Evolutionary conservation across 805 yeast species (phyloP).

Genomic region (Metschnikowia dekortorum): DNA sequence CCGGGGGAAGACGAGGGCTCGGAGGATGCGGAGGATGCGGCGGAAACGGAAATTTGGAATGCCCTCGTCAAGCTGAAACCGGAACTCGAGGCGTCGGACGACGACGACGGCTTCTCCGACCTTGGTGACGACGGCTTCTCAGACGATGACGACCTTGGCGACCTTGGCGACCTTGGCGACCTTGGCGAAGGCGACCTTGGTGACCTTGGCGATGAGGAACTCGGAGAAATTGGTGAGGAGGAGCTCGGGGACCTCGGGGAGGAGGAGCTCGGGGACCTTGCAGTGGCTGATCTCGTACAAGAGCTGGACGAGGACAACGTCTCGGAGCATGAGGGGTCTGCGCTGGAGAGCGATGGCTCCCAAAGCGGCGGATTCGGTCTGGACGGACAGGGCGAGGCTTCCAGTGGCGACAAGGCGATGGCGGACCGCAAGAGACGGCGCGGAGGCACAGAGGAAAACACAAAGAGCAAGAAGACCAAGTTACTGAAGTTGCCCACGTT

Average conservation of each 20-base stretch:
- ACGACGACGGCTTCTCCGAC: constrained; percentile 30
- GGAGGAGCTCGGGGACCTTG: background rate
- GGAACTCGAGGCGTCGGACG: constrained; percentile 49
- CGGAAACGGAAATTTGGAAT: constrained; percentile 75
- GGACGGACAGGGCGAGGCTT: constrained; percentile 7
- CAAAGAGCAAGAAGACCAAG: constrained; percentile 47
- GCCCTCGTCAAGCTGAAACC: constrained; percentile 75
- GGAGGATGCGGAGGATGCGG: constrained; percentile 41
- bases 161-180: background rate
- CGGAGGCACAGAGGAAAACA: constrained; percentile 26
- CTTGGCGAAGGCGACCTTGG: constrained; percentile 21
- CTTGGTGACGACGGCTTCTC: constrained; percentile 44
- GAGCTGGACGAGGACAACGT: constrained; percentile 30
- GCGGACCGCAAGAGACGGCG: constrained; percentile 23
- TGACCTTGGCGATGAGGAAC: constrained; percentile 45
- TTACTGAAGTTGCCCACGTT: constrained; percentile 72
- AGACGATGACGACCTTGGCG: constrained; percentile 16
- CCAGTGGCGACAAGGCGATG: constrained; percentile 8
- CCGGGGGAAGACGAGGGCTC: constrained; percentile 25
- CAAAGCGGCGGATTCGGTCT: background rate
- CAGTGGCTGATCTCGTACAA: background rate
- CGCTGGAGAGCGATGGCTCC: constrained; percentile 19
- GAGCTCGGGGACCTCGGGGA: constrained; percentile 24
- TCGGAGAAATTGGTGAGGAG: constrained; percentile 30
- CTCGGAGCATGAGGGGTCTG: constrained; percentile 30